Base-by-base conservation (phyloP, 1,284 basidiomycete species). In the Marasmius sp. region DNA sequence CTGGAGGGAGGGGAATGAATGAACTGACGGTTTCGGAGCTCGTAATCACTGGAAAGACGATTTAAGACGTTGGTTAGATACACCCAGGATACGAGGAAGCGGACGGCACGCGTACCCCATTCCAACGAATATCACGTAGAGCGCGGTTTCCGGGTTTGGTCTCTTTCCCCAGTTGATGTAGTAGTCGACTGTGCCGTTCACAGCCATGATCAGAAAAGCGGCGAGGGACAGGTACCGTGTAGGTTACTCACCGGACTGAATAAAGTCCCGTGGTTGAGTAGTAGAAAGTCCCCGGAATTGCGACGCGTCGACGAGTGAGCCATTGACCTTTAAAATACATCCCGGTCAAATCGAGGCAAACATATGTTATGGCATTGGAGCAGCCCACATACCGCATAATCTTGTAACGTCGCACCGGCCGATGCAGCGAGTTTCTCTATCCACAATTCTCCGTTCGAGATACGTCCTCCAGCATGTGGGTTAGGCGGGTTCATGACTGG, bases 341-440 rank as follows among this genome's bases (percentile, higher is more conserved):
- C 27, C 27, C 5, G 27, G 58, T n/a, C n/a, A 37, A 59, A 34
- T 10, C 6, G 27, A n/a, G 18, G 14, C 50, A 27, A 39, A 48
- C n/a, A 49, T 38, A 6, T 14, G 34, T n/a, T 20, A 22, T n/a
- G n/a, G 33, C 16, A 18, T 20, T 37, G 39, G 11, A 16, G 12
- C 45, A 37, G n/a, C 16, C 2, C n/a, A 67, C 78, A 51, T 63
- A 81, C 80, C 16, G 79, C 80, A 56, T 81, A 82, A 64, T 80
- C 79, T 65, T 75, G 78, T 45, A 81, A 66, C 27, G 67, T 72
- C 10, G 78, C 77, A 27, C 71, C 70, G 16, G 68, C 67, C 52
- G 67, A 70, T 38, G 61, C 65, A 8, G 77, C 78, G 7, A 80
- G 68, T 52, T 73, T 60, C 59, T 79, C 75, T 9, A 73, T 71